Evolutionary conservation across 2,329 filamentous ascomycete species (phyloP).

Genomic region (Pochonia chlamydosporia): DNA sequence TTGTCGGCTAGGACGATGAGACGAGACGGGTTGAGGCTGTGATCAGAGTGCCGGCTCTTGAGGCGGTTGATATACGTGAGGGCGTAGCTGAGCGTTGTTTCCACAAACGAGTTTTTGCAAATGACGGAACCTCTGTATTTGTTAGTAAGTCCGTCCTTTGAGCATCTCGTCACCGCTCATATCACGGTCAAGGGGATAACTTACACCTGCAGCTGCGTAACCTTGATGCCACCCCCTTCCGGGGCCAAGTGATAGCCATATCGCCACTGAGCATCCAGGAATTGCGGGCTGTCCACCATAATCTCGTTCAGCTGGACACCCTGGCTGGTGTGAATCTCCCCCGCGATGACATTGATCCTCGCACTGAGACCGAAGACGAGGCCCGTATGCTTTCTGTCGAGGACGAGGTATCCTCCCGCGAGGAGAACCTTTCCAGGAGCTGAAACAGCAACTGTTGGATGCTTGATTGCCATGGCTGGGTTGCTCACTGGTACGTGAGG

Average conservation of each 20-base stretch:
- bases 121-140: conserved; percentile 37
- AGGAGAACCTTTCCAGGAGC: conserved; percentile 95
- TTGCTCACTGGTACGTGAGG: background rate
- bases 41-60: conserved; percentile 27
- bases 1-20: conserved; percentile 91
- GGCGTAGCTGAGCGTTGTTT: conserved; percentile 82
- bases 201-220: conserved; percentile 75
- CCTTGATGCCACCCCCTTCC: conserved; percentile 71
- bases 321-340: conserved; percentile 50
- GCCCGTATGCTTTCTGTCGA: conserved; percentile 81
- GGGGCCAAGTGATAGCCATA: conserved; percentile 70
- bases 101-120: conserved; percentile 74
- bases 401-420: conserved; percentile 89
- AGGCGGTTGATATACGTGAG: conserved; percentile 68
- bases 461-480: conserved; percentile 7
- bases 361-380: conserved; percentile 63
- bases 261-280: conserved; percentile 78
- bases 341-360: conserved; percentile 59
- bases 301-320: conserved; percentile 67
- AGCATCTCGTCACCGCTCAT: conserved; percentile 1
- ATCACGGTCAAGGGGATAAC: conserved; percentile 26
- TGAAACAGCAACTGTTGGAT: conserved; percentile 59
- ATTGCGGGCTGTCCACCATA: conserved; percentile 87
- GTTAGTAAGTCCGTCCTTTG: background rate
- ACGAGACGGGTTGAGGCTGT: conserved; percentile 59